These are phyloP conservation scores for Backusella psychrophila DNA, from an alignment of 192 early-diverging fungal genomes.

Conservation along the genomic window DNA sequence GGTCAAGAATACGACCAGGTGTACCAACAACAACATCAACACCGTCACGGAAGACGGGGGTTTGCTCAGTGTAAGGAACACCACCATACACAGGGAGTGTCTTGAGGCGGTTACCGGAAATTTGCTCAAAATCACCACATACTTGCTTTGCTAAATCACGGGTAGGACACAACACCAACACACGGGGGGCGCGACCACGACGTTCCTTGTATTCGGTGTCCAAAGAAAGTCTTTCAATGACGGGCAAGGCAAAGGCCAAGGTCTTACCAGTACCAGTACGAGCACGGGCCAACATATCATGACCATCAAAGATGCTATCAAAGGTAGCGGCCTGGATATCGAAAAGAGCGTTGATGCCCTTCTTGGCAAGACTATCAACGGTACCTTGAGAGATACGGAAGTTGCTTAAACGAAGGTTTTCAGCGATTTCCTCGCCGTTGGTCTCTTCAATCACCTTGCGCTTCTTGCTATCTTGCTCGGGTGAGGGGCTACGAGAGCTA, in stretches of 20 bases:
- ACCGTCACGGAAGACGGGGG: constrained; percentile 69
- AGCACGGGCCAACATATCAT: constrained; percentile 72
- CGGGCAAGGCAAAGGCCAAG: constrained; percentile 78
- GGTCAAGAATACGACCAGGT: constrained; percentile 77
- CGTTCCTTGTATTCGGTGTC: constrained; percentile 36
- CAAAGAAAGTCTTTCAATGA: constrained; percentile 56
- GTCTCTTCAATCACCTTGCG: constrained; percentile 31
- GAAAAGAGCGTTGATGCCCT: constrained; percentile 83
- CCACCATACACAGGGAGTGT: constrained; percentile 87
- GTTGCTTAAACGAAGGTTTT: constrained; percentile 52
- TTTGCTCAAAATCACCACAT: constrained; percentile 70
- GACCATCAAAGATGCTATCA: constrained; percentile 66
- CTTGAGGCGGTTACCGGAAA: constrained; percentile 58
- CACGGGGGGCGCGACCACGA: constrained; percentile 50
- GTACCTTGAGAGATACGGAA: constrained; percentile 69
- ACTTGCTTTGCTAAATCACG: constrained; percentile 91
- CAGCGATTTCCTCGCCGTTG: constrained; percentile 49
- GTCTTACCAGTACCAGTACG: constrained; percentile 83
- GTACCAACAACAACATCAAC: constrained; percentile 81
- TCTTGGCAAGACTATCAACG: constrained; percentile 60
- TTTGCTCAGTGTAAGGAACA: constrained; percentile 83
- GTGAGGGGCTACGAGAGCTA: background rate
- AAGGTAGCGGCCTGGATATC: constrained; percentile 93
- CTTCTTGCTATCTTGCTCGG: constrained; percentile 39
- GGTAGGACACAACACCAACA: constrained; percentile 68